phyloP scores from a whole-genome alignment of 352 stramenopile species.

The Phytophthora chlamydospora region DNA sequence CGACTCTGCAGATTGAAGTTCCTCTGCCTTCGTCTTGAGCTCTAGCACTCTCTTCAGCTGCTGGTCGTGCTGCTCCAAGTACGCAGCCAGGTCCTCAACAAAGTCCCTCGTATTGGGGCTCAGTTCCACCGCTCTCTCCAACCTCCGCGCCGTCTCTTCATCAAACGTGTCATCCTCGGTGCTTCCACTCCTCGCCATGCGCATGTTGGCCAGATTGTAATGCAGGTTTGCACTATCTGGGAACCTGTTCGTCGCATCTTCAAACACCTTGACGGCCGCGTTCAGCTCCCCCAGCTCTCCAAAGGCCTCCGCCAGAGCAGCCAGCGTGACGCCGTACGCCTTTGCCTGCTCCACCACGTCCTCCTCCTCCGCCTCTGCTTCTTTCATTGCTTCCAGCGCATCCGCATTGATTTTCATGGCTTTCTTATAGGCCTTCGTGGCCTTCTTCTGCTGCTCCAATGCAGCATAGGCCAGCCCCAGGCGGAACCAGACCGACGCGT shows the following conservation, averaged over 20 bases:
- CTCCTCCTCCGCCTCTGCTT: conserved; percentile 21
- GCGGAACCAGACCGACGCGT: conserved; percentile 66
- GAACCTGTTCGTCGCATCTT: conserved; percentile 42
- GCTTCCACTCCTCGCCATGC: conserved; percentile 47
- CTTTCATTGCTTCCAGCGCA: conserved; percentile 20
- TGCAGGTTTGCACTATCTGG: conserved; percentile 59
- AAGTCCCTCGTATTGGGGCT: conserved; percentile 52
- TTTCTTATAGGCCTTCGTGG: conserved; percentile 44
- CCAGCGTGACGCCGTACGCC: conserved; percentile 57
- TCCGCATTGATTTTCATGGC: conserved; percentile 37
- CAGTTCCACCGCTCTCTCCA: conserved; percentile 53
- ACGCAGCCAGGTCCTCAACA: conserved; percentile 54
- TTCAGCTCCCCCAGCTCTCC: conserved; percentile 63
- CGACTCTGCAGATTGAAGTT: conserved; percentile 7
- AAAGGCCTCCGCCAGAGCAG: conserved; percentile 57
- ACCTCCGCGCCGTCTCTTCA: conserved; percentile 27
- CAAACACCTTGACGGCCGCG: conserved; percentile 54
- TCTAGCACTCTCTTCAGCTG: conserved; percentile 19
- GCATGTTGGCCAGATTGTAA: conserved; percentile 77
- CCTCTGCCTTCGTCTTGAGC: conserved; percentile 29
- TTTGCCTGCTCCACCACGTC: conserved; percentile 36
- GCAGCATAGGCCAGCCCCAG: conserved; percentile 47
- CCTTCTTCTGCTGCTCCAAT: conserved; percentile 39
- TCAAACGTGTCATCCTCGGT: conserved; percentile 25
- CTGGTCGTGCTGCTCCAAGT: conserved; percentile 39